phyloP scores from a whole-genome alignment of 306 rosid species.

The Trifolium fragiferum region DNA sequence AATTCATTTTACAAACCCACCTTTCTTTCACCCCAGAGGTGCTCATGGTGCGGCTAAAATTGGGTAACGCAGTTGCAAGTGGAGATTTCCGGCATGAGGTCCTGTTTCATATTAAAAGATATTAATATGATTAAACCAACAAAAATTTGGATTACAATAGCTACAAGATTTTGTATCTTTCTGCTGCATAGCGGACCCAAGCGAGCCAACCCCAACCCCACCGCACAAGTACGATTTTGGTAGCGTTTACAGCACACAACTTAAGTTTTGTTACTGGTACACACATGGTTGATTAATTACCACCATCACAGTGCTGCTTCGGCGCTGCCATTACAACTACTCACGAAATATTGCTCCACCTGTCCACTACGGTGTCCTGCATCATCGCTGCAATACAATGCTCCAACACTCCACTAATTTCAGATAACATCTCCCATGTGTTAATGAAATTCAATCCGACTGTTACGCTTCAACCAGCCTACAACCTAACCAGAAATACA shows the following conservation, averaged over 20 bases:
- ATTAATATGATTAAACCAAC: slow-evolving; percentile 27
- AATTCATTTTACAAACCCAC: slow-evolving; percentile 37
- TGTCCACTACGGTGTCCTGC: not conserved
- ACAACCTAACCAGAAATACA: not conserved
- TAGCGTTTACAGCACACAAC: not conserved
- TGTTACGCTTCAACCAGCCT: not conserved
- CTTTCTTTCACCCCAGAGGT: slow-evolving; percentile 71
- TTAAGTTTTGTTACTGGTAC: not conserved
- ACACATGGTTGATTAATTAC: not conserved
- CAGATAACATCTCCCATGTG: not conserved
- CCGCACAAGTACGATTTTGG: not conserved
- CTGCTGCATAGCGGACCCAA: not conserved
- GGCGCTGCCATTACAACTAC: not conserved
- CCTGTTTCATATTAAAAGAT: slow-evolving; percentile 46
- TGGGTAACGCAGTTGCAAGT: slow-evolving; percentile 55
- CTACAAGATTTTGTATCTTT: not conserved
- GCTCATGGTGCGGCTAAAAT: slow-evolving; percentile 67
- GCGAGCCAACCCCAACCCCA: not conserved
- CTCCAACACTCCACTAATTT: not conserved
- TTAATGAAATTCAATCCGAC: not conserved
- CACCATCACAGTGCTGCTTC: not conserved
- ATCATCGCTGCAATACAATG: not conserved
- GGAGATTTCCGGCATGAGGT: slow-evolving; percentile 57
- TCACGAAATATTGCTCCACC: not conserved
- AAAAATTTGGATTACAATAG: slow-evolving; percentile 18